phyloP scores from a whole-genome alignment of 306 rosid species.

The Vigna hirtella region DNA sequence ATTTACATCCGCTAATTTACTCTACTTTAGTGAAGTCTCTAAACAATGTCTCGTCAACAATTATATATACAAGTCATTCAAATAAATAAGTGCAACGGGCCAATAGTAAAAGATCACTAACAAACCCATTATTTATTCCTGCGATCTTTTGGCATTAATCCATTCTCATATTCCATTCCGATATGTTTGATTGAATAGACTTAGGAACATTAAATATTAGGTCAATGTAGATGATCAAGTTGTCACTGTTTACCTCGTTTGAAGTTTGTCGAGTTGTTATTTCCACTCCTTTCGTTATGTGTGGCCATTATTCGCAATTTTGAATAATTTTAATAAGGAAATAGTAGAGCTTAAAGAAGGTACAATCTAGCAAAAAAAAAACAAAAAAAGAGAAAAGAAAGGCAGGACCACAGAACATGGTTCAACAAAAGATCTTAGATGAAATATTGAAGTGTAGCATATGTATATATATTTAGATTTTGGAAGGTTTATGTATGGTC shows the following conservation, averaged over 20 bases:
- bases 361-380: background rate
- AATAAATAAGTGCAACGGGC: background rate
- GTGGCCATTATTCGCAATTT: conserved; percentile 9
- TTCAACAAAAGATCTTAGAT: conserved; percentile 45
- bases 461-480: conserved; percentile 7
- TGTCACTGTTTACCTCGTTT: conserved; percentile 35
- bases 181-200: conserved; percentile 37
- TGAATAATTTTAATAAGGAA: conserved; percentile 1
- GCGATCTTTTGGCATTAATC: conserved; percentile 49
- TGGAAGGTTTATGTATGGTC: conserved; percentile 37
- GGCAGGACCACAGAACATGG: conserved; percentile 64
- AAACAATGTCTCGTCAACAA: background rate
- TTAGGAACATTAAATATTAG: conserved; percentile 36
- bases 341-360: background rate
- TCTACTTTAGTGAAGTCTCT: too few relatives aligned
- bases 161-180: conserved; percentile 28
- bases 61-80: conserved; percentile 1
- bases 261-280: conserved; percentile 14
- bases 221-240: conserved; percentile 44
- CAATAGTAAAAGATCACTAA: background rate
- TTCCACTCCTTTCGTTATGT: background rate
- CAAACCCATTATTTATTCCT: conserved; percentile 20
- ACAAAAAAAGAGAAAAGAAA: background rate
- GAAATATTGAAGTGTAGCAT: conserved; percentile 35
- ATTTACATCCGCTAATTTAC: too few relatives aligned